Conservation (phyloP, 2,329 filamentous ascomycete genomes). For the Paecilomyces fulvus region DNA sequence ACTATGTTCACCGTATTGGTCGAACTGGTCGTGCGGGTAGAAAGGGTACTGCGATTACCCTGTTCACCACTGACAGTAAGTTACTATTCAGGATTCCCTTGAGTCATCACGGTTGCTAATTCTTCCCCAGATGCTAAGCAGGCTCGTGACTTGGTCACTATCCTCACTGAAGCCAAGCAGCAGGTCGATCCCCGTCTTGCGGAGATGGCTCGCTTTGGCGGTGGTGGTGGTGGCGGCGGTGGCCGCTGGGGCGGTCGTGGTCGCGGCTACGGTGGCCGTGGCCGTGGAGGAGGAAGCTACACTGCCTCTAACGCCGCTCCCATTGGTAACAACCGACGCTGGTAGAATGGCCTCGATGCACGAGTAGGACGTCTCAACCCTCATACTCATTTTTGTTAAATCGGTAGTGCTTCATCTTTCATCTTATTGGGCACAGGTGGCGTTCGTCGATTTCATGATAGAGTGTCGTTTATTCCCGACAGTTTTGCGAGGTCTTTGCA, state of each 20-base stretch:
- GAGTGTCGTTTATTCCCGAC: slow-evolving; percentile 15
- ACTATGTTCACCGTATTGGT: slow-evolving; percentile 62
- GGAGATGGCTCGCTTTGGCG: slow-evolving; percentile 91
- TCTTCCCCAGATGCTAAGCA: slow-evolving; percentile 65
- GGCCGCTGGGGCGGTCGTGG: slow-evolving; percentile 55
- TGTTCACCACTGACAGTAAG: slow-evolving; percentile 99
- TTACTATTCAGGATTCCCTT: slow-evolving; percentile 20
- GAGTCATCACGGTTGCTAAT: neutral
- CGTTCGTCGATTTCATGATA: slow-evolving; percentile 31
- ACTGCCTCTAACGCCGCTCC: slow-evolving; percentile 52
- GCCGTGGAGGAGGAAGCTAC: slow-evolving; percentile 41
- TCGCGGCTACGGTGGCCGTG: slow-evolving; percentile 35
- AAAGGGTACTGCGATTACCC: slow-evolving; percentile 91
- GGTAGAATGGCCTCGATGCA: slow-evolving; percentile 35
- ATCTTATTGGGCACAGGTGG: slow-evolving; percentile 24
- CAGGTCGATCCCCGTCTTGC: slow-evolving; percentile 90
- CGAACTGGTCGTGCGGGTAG: slow-evolving; percentile 68
- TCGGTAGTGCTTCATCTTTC: slow-evolving; percentile 21
- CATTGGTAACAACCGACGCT: slow-evolving; percentile 48
- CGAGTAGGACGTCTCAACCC: neutral
- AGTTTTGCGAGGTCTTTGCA: slow-evolving; percentile 11
- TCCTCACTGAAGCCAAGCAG: slow-evolving; percentile 95
- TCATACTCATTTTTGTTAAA: slow-evolving; percentile 9
- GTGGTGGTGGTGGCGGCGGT: slow-evolving; percentile 68
- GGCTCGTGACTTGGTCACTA: slow-evolving; percentile 89